Evolutionary conservation across 805 yeast genomes (phyloP), one percentile per base, ranked within the genome.

Genomic region (Lachancea meyersii): DNA sequence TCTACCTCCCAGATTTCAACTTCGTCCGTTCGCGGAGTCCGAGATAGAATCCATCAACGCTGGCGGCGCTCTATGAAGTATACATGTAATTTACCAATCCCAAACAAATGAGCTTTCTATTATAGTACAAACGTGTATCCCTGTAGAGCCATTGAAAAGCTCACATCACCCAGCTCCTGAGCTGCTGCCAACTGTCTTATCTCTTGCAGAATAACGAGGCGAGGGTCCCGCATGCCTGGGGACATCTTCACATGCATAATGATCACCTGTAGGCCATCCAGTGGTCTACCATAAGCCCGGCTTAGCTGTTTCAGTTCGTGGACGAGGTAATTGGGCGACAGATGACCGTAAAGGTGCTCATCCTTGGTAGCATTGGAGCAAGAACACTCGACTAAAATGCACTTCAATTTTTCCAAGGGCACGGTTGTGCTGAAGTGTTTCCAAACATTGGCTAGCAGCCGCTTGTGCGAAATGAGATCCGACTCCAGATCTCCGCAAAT

Each of bases 401-500:
- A 77, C 17, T 61, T 66, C 34, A 88, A 62, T 11, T 60, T 45
- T 3, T 65, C 59, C 3, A 62, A 36, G 0, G 66, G 53, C 1
- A 82, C 67, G 22, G 67, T 51, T 0, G 72, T 70, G 0, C 82
- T 75, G 2, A 85, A 65, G 16, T 60, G 50, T 3, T 57, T 40
- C 96, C 96, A 86, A 3, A 86, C 71, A 1, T 46, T 40, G 7
- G 46, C 40, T 47, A 50, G 32, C 38, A 53, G 47, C 73, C 24
- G 57, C 54, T 20, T 66, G 51, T 21, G 51, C 8, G 84, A 75
- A 1, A 68, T 57, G 4, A 53, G 31, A 56, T 86, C 95, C 37
- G 82, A 72, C 57, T 88, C 96, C 27, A 86, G 76, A 57, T 88
- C 97, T 1, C 97, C 97, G 70, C 87, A 86, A 2, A 83, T 60